A percentile compares a stretch with the other conserved stretches of the same genome.
These are phyloP conservation scores for Grosmannia penicillata DNA, from an alignment of 2,329 filamentous ascomycete genomes.

Conservation along the genomic window DNA sequence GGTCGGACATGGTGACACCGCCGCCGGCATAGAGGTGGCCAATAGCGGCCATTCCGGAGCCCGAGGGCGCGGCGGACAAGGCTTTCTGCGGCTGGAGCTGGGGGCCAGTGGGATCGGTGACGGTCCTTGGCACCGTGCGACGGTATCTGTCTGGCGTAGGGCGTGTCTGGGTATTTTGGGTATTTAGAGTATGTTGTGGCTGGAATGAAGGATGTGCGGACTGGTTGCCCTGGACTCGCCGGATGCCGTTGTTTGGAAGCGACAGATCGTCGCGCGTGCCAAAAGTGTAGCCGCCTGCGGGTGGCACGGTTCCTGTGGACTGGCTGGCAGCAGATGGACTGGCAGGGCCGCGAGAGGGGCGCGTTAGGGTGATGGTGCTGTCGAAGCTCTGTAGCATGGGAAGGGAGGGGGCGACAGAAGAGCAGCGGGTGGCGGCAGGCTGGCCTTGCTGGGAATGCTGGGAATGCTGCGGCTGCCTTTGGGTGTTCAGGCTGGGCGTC, in stretches of 20 bases:
- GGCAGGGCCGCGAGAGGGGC: conserved; percentile 16
- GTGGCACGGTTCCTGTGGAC: conserved; percentile 19
- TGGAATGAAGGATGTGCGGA: conserved; percentile 29
- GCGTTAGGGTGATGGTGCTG: conserved; percentile 1
- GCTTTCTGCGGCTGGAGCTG: conserved; percentile 5
- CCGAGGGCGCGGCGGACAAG: conserved; percentile 29
- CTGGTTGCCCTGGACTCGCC: conserved; percentile 21
- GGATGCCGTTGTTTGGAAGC: conserved; percentile 23
- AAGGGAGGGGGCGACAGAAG: conserved; percentile 29
- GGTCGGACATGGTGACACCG: conserved; percentile 19
- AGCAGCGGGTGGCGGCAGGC: conserved; percentile 26
- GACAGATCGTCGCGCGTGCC: conserved; percentile 38
- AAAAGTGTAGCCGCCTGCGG: conserved; percentile 18
- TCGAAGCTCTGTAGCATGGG: conserved; percentile 25
- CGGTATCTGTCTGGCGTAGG: conserved; percentile 73
- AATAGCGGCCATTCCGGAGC: conserved; percentile 37
- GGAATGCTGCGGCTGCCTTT: conserved; percentile 20
- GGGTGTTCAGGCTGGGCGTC: conserved; percentile 49
- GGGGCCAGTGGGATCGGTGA: conserved; percentile 25
- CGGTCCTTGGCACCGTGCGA: conserved; percentile 28
- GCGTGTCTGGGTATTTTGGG: conserved; percentile 41
- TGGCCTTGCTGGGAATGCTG: conserved; percentile 1
- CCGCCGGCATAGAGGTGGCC: conserved; percentile 32
- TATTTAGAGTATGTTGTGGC: too few species aligned
- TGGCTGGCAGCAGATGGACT: conserved; percentile 25